A percentile compares a stretch with the other conserved stretches of the same genome.
Conservation (phyloP, 768 basidiomycete species). For the Gloeopeniophorella convolvens region DNA sequence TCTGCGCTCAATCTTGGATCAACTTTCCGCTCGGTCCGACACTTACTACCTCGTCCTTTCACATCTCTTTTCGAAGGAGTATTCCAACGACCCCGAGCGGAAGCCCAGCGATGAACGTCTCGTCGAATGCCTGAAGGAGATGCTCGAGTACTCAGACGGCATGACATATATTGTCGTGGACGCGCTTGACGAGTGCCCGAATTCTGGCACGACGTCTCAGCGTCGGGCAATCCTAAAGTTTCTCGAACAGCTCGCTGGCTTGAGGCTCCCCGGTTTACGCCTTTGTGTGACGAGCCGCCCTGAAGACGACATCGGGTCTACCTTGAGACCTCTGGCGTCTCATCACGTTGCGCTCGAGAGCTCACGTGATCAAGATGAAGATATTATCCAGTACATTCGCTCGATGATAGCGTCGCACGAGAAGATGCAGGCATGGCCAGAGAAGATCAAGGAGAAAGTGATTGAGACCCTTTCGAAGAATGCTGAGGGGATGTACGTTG, state of each 20-base stretch:
- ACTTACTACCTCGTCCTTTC: neutral
- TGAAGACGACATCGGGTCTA: neutral
- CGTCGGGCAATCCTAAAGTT: neutral
- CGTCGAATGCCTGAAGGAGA: no score
- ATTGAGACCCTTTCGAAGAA: no score
- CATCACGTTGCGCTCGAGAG: neutral
- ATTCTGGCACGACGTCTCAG: neutral
- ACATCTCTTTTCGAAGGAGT: neutral
- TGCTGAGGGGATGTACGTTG: no score
- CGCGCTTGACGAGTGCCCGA: neutral
- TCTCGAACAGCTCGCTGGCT: neutral
- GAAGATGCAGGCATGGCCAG: no score
- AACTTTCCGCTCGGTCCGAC: neutral
- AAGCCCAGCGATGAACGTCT: neutral
- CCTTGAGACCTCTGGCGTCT: neutral
- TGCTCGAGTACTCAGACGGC: no score
- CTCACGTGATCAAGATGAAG: neutral
- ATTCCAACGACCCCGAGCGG: neutral
- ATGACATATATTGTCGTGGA: neutral
- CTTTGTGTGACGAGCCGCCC: no score
- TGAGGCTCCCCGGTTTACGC: neutral
- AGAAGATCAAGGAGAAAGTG: neutral
- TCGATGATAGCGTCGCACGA: no score
- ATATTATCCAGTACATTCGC: no score
- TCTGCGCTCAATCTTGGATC: neutral